Base-by-base conservation (phyloP, 1,139 yeast genomes). In the Sugiyamaella pinicola region DNA sequence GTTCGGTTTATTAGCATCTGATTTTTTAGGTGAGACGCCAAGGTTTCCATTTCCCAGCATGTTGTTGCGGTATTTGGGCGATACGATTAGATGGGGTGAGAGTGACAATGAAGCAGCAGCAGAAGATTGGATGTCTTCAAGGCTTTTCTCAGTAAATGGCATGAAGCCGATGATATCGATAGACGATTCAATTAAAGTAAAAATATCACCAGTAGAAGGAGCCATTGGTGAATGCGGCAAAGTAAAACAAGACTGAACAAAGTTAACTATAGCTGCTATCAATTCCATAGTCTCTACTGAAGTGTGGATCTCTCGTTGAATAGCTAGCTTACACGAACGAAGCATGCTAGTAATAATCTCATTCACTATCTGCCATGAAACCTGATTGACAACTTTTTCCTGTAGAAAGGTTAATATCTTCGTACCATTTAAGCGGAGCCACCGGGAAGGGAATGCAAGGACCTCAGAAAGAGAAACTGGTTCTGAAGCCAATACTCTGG, bases 231-330 rank as follows among this genome's bases (percentile, higher is more conserved):
- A 22, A n/a, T 12, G 15, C 12, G 33, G 33, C 10, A 40, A n/a
- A 29, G 18, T 18, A 13, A 43, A 22, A 22, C 47, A 43, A 19
- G 26, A 17, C 38, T 37, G 53, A 18, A 60, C 47, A 46, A 60
- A 59, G 31, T 55, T 54, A 49, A 63, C 56, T 10, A 58, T 33
- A 6, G 56, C 51, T 6, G 64, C 62, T 26, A 62, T 47, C 17
- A 57, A 53, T n/a, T 52, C 55, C 57, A 61, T 48, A 0, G 65
- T 59, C 10, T 62, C 64, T 4, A 43, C 35, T 4, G 64, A 58
- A 9, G 58, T 51, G 17, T 61, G 56, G 18, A 62, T 60, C 24
- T 62, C 65, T 26, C 65, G 48, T 41, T 58, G 61, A 38, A 53
- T 47, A 2, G 56, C 47, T 1, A 46, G 21, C 22, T 52, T 54